phyloP scores from a whole-genome alignment of 2,329 filamentous ascomycete genomes.

The Talaromyces sp. region DNA sequence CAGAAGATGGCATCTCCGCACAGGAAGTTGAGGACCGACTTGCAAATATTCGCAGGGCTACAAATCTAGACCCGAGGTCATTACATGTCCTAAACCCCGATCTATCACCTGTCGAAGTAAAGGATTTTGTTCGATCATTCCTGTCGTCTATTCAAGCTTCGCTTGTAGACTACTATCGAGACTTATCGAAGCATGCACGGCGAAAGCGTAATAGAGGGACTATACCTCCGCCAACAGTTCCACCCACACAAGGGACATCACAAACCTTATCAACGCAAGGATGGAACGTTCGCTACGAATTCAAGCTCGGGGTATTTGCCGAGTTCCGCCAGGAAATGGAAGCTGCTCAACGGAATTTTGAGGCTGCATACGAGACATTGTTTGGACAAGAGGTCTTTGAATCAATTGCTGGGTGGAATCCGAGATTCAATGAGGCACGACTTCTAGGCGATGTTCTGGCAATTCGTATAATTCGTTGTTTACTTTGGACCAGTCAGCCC shows the following conservation, averaged over 20 bases:
- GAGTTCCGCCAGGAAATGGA: constrained; percentile 95
- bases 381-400: constrained; percentile 82
- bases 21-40: constrained; percentile 71
- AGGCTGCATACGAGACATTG: constrained; percentile 79
- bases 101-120: constrained; percentile 67
- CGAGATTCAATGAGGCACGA: constrained; percentile 90
- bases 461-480: constrained; percentile 75
- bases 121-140: constrained; percentile 69
- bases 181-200: constrained; percentile 85
- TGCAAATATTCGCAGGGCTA: constrained; percentile 72
- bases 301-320: constrained; percentile 85
- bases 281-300: constrained; percentile 93
- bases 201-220: constrained; percentile 80
- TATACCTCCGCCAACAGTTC: constrained; percentile 75
- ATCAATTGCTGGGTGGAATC: constrained; percentile 82
- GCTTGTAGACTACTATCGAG: constrained; percentile 85
- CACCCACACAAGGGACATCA: constrained; percentile 78
- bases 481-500: constrained; percentile 76
- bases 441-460: constrained; percentile 77
- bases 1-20: constrained; percentile 63
- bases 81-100: constrained; percentile 81
- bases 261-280: constrained; percentile 79
- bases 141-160: constrained; percentile 69
- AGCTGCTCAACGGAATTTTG: constrained; percentile 77
- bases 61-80: constrained; percentile 75